These are phyloP conservation scores for Podospora bellae-mahoneyi DNA, from an alignment of 495 filamentous ascomycete genomes.

Conservation along the genomic window DNA sequence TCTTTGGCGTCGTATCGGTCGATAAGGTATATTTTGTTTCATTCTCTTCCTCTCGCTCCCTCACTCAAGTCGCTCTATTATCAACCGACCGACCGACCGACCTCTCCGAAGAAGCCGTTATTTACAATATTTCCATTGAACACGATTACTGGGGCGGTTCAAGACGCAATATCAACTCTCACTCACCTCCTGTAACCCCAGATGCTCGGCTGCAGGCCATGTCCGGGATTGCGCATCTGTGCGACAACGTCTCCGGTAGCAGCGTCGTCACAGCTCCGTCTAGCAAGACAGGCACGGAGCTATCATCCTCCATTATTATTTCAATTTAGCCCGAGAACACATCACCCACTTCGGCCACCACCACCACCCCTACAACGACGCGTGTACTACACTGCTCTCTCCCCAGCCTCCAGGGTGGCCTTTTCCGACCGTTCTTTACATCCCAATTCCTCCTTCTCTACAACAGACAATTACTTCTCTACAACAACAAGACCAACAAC, in stretches of 20 bases:
- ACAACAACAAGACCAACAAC: background rate
- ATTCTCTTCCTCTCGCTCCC: background rate
- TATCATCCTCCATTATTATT: constrained; percentile 18
- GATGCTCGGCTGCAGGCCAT: constrained; percentile 17
- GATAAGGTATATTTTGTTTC: background rate
- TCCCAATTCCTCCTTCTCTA: background rate
- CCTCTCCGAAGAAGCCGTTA: background rate
- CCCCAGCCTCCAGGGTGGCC: constrained; percentile 21
- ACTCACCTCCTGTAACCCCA: too few relatives aligned
- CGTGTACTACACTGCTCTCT: constrained; percentile 31
- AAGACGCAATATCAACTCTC: background rate
- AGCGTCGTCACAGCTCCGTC: constrained; percentile 20
- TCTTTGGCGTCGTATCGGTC: background rate
- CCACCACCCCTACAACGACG: constrained; percentile 18
- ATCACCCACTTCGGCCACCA: constrained; percentile 19
- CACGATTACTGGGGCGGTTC: too few relatives aligned
- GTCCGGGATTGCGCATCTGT: constrained; percentile 33
- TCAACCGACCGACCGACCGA: background rate
- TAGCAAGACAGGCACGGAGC: constrained; percentile 23
- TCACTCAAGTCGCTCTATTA: background rate
- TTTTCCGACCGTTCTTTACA: constrained; percentile 25
- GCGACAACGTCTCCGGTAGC: constrained; percentile 24
- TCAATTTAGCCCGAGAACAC: constrained; percentile 34
- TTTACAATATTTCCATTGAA: background rate
- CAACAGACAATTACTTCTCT: background rate